Evolutionary conservation across 106 monocot species (phyloP).

Genomic region (Posidonia australis): DNA sequence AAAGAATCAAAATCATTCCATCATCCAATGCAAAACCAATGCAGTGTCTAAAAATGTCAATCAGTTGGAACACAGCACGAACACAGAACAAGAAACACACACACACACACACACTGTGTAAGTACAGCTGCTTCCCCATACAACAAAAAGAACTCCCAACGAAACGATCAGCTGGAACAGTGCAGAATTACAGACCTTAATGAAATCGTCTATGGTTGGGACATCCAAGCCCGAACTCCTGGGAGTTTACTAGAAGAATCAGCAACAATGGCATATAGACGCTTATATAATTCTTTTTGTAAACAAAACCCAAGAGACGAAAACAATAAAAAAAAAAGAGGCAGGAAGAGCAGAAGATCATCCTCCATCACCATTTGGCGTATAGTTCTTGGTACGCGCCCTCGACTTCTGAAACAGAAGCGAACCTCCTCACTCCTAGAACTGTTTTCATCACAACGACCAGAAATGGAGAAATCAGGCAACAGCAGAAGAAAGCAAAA

Average conservation of each 20-base stretch:
- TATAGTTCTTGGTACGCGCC: conserved; percentile 21
- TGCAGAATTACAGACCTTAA: not conserved
- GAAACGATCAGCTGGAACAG: not conserved
- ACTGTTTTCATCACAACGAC: conserved; percentile 5
- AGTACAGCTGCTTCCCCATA: too few species aligned
- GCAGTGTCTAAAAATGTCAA: too few species aligned
- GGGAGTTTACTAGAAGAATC: not conserved
- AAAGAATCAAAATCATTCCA: too few species aligned
- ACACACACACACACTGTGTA: too few species aligned
- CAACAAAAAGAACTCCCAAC: too few species aligned
- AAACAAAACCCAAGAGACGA: not conserved
- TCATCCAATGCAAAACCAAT: not conserved
- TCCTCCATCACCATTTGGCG: conserved; percentile 13
- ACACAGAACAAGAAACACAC: too few species aligned
- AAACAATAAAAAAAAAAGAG: not conserved
- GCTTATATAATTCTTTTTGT: too few species aligned
- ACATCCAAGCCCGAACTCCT: conserved; percentile 17
- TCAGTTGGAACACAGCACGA: too few species aligned
- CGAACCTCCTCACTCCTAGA: conserved; percentile 17
- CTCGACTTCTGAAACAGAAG: conserved; percentile 21
- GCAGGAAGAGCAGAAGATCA: not conserved
- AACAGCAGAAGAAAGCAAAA: not conserved
- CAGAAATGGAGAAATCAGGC: conserved; percentile 5
- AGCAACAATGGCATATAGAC: too few species aligned
- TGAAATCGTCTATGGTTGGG: not conserved